Percentiles rank a stretch among this genome's conserved stretches.
These are phyloP conservation scores for Ettlia oleoabundans DNA, from an alignment of 139 green algal species.

Conservation along the genomic window DNA sequence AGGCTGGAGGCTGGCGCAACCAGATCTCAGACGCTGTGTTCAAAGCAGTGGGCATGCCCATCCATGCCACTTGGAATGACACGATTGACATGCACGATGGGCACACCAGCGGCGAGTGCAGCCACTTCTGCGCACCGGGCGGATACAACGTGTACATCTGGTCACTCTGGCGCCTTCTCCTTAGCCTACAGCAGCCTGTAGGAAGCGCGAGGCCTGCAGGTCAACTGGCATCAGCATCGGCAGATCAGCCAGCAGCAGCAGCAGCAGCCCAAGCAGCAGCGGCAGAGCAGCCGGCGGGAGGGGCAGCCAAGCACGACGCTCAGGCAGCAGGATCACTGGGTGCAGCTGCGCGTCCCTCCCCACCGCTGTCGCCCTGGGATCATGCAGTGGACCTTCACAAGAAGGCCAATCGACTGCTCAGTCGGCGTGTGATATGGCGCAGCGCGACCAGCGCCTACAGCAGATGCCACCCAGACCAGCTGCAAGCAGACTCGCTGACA, in stretches of 20 bases:
- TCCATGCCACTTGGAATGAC: slow-evolving; percentile 3
- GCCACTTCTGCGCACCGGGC: background rate
- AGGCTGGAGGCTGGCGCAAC: slow-evolving; percentile 4
- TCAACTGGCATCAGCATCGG: too few species aligned
- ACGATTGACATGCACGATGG: background rate
- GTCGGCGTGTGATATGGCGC: background rate
- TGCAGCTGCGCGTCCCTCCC: background rate
- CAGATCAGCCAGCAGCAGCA: too few species aligned
- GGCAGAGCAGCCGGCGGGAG: too few species aligned
- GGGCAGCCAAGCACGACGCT: too few species aligned
- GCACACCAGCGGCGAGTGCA: background rate
- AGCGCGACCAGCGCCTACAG: background rate
- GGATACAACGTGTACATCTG: background rate
- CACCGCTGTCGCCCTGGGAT: background rate
- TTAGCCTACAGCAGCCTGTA: background rate
- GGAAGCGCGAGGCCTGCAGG: too few species aligned
- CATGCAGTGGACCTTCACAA: background rate
- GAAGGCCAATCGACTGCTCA: background rate
- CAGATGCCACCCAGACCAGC: background rate
- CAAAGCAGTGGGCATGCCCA: background rate
- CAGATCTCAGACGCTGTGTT: background rate
- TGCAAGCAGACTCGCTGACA: background rate
- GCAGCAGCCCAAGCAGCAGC: too few species aligned
- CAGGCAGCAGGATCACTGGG: background rate
- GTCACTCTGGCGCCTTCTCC: background rate